Evolutionary conservation across 768 basidiomycete genomes (phyloP), one percentile per base, ranked within the genome.

Genomic region (Podaxis sp.): DNA sequence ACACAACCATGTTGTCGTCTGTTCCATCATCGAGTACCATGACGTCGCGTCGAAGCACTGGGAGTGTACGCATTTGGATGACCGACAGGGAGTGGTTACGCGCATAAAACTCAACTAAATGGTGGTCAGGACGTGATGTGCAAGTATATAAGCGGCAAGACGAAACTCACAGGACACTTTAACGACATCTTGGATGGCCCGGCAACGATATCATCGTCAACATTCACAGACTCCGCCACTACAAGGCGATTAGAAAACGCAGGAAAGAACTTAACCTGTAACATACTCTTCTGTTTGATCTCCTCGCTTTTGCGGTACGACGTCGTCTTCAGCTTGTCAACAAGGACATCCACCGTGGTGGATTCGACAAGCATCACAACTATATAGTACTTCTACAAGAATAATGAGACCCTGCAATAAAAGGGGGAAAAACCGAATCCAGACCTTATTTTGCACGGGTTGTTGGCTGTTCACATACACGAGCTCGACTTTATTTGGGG

Each of bases 21-120:
- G 89, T 68, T 96, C 92, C 86, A 97, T 98, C 71, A 96, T 86
- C 4, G 89, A 88, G 68, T 90, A 93, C 95, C 95, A 99, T 42
- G 91, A 93, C 16, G 80, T 81, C 0, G 95, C 95, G 73, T 99
- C 97, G 73, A 98, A 99, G 71, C 97, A 99, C 66, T 95, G 91
- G 5, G 91, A 76, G 73, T 98, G 97, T 38, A 90, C 86, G 68
- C 97, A 98, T 61, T 80, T 78, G n/a, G 77, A 80, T 0, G 97
- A 95, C 32, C 96, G 90, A 70, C 91, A 88, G 6, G 97, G 96
- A 0, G 83, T 89, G 36, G 74, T 78, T 59, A 99, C 86, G 5
- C 95, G 90, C 72, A 88, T 84, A 71, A 90, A 97, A 48, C 92
- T 93, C 62, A 99, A 77, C 95, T 83, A 55, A 3, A 51, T 23